Evolutionary conservation across 108 stramenopile species (phyloP), one percentile per base, ranked within the genome.

Genomic region (Pseudonitzschia delicatissima): DNA sequence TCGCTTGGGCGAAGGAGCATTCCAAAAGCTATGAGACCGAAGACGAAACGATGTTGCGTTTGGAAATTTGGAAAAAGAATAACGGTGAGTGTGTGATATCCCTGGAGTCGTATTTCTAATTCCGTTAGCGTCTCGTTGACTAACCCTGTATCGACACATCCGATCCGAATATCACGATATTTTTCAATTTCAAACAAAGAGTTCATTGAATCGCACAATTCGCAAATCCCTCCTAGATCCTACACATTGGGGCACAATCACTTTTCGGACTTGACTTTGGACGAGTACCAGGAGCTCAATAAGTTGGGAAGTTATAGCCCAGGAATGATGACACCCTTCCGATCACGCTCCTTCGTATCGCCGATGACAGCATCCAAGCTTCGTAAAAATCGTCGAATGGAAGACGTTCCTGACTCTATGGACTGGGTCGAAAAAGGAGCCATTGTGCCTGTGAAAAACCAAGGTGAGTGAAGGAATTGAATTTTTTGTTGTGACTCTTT

Each of bases 181-280:
- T 18, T 55, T 39, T 36, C 11, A 6, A 39, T 47, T 64, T 25
- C 27, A 50, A 32, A 18, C 3, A 13, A 57, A 90, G 91, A 47
- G n/a, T 71, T 88, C n/a, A 92, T 92, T 64, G 87, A 88, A 78
- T 23, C 62, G 40, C 91, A 92, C 93, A 97, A 97, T 78, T 36
- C 62, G 60, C 77, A 79, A 49, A 29, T 21, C 21, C 73, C 76
- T 4, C 21, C 63, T 42, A 47, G 83, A 59, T 75, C 82, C 59
- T 97, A 72, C 66, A 66, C 52, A 3, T 52, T 90, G 28, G 88
- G 90, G 20, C 92, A 95, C 77, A 97, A 97, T 72, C 67, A 84
- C 39, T 95, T 83, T 71, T 88, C 92, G 4, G 89, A 95, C 73
- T 42, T 97, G 66, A 88, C 85, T 29, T 59, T 76, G 36, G 84